phyloP scores from a whole-genome alignment of 148 eudicot genomes.

The Rhododendron mucronatum region DNA sequence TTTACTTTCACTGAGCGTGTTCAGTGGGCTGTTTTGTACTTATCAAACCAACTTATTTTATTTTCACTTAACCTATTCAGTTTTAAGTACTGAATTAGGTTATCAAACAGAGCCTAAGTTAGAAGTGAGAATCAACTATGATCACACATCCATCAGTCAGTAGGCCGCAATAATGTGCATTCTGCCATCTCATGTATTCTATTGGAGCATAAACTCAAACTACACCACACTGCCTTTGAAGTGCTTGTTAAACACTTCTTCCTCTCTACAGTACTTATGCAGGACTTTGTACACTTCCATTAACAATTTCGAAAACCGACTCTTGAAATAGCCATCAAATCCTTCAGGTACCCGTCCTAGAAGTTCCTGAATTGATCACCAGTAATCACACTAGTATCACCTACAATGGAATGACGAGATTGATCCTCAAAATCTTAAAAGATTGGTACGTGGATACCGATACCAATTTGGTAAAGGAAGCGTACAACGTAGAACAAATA shows the following conservation, averaged over 20 bases:
- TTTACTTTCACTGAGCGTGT: no score
- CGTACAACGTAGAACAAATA: neutral
- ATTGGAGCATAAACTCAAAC: no score
- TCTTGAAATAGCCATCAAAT: constrained; percentile 65
- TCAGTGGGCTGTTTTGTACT: no score
- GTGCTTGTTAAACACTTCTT: constrained; percentile 61
- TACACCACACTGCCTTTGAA: constrained; percentile 30
- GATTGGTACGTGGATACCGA: no score
- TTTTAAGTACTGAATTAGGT: no score
- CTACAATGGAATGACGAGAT: neutral
- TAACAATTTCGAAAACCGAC: constrained; percentile 69
- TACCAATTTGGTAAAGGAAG: neutral
- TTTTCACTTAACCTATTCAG: no score
- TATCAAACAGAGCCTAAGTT: no score
- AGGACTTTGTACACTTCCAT: constrained; percentile 75
- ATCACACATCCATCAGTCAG: no score
- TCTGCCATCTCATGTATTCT: no score
- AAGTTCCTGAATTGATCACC: constrained; percentile 42
- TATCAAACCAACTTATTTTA: no score
- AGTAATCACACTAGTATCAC: constrained; percentile 8
- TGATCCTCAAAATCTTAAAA: neutral
- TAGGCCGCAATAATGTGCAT: no score
- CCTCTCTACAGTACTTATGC: constrained; percentile 49
- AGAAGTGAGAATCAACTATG: no score
- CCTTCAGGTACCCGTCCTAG: constrained; percentile 86